A percentile compares a stretch with the other conserved stretches of the same genome.
Conservation (phyloP, 805 yeast genomes). For the Saccharomycopsis fodiens region DNA sequence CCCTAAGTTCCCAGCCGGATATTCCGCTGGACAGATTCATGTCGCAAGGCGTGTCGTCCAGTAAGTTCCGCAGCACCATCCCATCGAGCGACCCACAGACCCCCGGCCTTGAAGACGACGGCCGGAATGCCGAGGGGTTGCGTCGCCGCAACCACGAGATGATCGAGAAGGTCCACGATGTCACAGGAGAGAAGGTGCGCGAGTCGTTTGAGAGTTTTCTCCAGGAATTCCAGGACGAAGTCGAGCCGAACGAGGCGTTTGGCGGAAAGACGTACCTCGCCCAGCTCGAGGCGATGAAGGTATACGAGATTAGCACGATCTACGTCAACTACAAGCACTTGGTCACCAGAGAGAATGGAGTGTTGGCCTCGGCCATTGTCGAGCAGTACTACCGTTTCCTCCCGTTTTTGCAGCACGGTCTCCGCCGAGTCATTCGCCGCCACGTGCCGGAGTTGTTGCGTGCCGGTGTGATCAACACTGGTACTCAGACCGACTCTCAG, state of each 20-base stretch:
- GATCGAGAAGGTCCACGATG: slow-evolving; percentile 82
- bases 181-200: slow-evolving; percentile 88
- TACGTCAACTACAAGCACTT: slow-evolving; percentile 83
- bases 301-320: slow-evolving; percentile 65
- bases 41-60: slow-evolving; percentile 15
- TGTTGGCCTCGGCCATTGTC: slow-evolving; percentile 78
- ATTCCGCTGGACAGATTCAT: slow-evolving; percentile 15
- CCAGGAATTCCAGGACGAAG: slow-evolving; percentile 43
- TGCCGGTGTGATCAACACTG: slow-evolving; percentile 30
- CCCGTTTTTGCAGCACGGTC: slow-evolving; percentile 73
- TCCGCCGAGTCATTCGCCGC: slow-evolving; percentile 62
- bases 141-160: slow-evolving; percentile 54
- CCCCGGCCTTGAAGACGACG: slow-evolving; percentile 10
- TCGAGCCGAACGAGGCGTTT: slow-evolving; percentile 32
- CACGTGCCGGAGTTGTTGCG: slow-evolving; percentile 68
- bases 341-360: slow-evolving; percentile 69
- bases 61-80: slow-evolving; percentile 16
- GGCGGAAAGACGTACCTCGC: slow-evolving; percentile 61
- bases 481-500: slow-evolving; percentile 21
- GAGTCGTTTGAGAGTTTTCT: slow-evolving; percentile 84
- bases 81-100: slow-evolving; percentile 16
- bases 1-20: slow-evolving; percentile 18
- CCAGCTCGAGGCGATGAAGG: slow-evolving; percentile 75
- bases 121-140: slow-evolving; percentile 15
- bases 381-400: slow-evolving; percentile 90